Conservation (phyloP, 139 green algal species). For the Astrephomene gubernaculifera region DNA sequence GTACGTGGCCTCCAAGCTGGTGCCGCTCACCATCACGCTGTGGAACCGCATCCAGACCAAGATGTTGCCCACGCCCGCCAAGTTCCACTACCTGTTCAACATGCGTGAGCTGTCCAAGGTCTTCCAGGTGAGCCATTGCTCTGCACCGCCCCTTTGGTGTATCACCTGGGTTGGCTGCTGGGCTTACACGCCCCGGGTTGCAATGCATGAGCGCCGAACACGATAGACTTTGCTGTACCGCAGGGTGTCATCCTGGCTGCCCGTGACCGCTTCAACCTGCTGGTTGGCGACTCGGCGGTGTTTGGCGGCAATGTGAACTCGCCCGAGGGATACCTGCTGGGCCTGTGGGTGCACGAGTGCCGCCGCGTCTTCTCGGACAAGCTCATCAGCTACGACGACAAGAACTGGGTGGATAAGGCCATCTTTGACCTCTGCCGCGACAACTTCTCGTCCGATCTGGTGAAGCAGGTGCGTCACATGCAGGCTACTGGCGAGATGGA, state of each 20-base stretch:
- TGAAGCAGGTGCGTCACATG: conserved; percentile 79
- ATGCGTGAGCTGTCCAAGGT: conserved; percentile 95
- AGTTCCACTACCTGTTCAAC: conserved; percentile 98
- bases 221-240: too few species aligned
- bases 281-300: not conserved
- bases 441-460: conserved; percentile 73
- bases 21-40: conserved; percentile 87
- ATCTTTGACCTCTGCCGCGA: conserved; percentile 79
- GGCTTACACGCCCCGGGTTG: too few species aligned
- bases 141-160: too few species aligned
- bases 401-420: conserved; percentile 83
- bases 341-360: conserved; percentile 95
- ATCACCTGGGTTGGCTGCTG: too few species aligned
- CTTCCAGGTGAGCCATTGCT: conserved; percentile 67
- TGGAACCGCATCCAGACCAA: conserved; percentile 83
- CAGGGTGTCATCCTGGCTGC: conserved; percentile 88
- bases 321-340: conserved; percentile 89
- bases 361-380: conserved; percentile 94
- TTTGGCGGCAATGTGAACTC: conserved; percentile 83
- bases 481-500: too few species aligned
- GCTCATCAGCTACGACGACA: conserved; percentile 88
- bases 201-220: too few species aligned
- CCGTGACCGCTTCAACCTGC: conserved; percentile 66
- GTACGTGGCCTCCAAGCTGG: conserved; percentile 78
- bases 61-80: conserved; percentile 95